phyloP scores from a whole-genome alignment of 805 yeast genomes.

The Danielozyma ontarioensis region DNA sequence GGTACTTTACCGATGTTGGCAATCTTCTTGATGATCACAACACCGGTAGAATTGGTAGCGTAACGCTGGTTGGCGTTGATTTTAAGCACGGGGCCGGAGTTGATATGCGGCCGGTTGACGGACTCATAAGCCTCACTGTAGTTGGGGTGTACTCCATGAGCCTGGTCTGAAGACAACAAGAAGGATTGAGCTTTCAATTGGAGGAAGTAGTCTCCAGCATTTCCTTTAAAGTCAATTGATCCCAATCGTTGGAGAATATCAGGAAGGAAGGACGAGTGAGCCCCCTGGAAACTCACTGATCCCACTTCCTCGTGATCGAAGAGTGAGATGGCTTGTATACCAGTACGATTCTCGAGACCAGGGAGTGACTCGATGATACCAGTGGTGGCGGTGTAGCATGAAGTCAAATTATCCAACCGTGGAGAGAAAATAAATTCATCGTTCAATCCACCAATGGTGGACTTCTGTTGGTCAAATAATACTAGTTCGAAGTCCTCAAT shows the following conservation, averaged over 20 bases:
- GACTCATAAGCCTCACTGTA: constrained; percentile 72
- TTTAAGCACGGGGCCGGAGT: constrained; percentile 89
- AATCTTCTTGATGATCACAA: constrained; percentile 66
- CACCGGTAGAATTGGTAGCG: constrained; percentile 89
- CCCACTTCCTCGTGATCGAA: constrained; percentile 98
- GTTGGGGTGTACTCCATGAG: constrained; percentile 96
- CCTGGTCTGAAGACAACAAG: constrained; percentile 89
- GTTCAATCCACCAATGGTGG: constrained; percentile 81
- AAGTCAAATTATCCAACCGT: constrained; percentile 83
- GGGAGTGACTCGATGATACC: constrained; percentile 59
- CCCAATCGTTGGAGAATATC: constrained; percentile 70
- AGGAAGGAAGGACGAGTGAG: constrained; percentile 86
- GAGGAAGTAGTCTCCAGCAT: constrained; percentile 27
- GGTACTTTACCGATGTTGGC: constrained; percentile 73
- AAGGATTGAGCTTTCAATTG: constrained; percentile 73
- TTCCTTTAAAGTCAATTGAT: constrained; percentile 9
- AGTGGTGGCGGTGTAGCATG: constrained; percentile 74
- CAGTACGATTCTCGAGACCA: constrained; percentile 41
- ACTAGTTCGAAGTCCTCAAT: constrained; percentile 90
- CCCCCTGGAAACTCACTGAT: constrained; percentile 92
- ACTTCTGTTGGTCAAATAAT: constrained; percentile 77
- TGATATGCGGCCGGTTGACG: constrained; percentile 73
- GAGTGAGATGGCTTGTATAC: constrained; percentile 70
- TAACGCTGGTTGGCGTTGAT: constrained; percentile 94
- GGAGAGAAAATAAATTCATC: constrained; percentile 91